Base-by-base conservation (phyloP, 106 monocot genomes). In the Platanthera guangdongensis region DNA sequence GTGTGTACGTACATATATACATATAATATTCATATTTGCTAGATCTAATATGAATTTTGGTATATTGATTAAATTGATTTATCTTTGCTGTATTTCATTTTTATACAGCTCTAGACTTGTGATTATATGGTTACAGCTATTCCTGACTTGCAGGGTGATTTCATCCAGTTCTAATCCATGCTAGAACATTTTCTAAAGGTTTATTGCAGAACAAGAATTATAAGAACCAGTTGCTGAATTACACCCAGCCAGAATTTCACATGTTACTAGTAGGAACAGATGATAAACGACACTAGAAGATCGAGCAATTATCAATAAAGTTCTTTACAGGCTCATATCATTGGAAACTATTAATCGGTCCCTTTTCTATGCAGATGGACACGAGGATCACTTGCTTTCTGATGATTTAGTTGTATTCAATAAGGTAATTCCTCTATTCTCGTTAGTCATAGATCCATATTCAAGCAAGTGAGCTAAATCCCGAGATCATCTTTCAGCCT, bases 331-430 rank as follows among this genome's bases (percentile, higher is more conserved):
- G 18, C 59, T 21, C 18, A 60, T 11, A 3, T 9, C 59, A 39
- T 3, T 65, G 11, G 32, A 62, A 65, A 70, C 25, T 70, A 47
- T 39, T 67, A 67, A 67, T 11, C 6, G 46, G 4, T 70, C 4
- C 11, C 47, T 48, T 70, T 70, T 16, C 18, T 47, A 47, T 72
- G 72, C 72, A 72, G 72, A 50, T 72, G 51, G 51, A 51, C 19
- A 10, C 9, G 72, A 51, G 50, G 72, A 72, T 72, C 72, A 51
- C 10, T 51, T 51, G 18, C 18, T 46, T 46, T 47, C 16, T 48
- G 70, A 70, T n/a, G 47, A 39, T 47, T 48, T 70, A 70, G 15
- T 21, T 51, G 18, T 7, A 50, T 51, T 21, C 46, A 51, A 51
- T 22, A 51, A 46, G 72, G 72, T 72, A 72, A 21, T 50, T 22